phyloP scores from a whole-genome alignment of 2,329 filamentous ascomycete species.

The Ophiostoma ulmi region DNA sequence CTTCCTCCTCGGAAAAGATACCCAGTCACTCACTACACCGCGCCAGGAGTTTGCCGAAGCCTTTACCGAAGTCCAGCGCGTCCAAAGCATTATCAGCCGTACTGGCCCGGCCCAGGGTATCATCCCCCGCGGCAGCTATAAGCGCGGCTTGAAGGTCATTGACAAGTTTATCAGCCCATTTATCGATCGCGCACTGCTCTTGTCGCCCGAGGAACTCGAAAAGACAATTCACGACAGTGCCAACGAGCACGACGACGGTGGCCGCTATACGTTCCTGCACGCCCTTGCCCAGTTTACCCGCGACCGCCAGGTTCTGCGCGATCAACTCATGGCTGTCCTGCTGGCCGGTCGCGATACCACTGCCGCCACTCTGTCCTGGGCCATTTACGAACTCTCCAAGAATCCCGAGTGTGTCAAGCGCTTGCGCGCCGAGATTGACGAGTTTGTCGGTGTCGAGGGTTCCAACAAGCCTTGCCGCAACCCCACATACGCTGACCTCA shows the following conservation, averaged over 20 bases:
- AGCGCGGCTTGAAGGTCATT: slow-evolving; percentile 59
- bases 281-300: slow-evolving; percentile 77
- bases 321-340: slow-evolving; percentile 77
- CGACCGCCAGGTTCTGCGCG: slow-evolving; percentile 65
- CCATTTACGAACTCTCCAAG: slow-evolving; percentile 72
- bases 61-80: slow-evolving; percentile 71
- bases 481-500: slow-evolving; percentile 74
- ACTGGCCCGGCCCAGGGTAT: slow-evolving; percentile 58
- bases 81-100: slow-evolving; percentile 63
- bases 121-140: slow-evolving; percentile 61
- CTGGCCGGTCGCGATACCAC: slow-evolving; percentile 87
- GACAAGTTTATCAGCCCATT: slow-evolving; percentile 72
- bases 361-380: slow-evolving; percentile 73
- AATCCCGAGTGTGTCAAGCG: slow-evolving; percentile 62
- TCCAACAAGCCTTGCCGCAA: background rate
- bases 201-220: slow-evolving; percentile 66
- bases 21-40: slow-evolving; percentile 57
- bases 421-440: slow-evolving; percentile 67
- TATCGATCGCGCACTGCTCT: slow-evolving; percentile 66
- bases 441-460: slow-evolving; percentile 53
- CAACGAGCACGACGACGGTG: background rate
- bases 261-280: slow-evolving; percentile 74
- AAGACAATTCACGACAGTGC: slow-evolving; percentile 65
- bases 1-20: slow-evolving; percentile 74
- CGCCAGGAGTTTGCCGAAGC: slow-evolving; percentile 69